Evolutionary conservation across 306 rosid genomes (phyloP).

Genomic region (Echinosophora koreensis): DNA sequence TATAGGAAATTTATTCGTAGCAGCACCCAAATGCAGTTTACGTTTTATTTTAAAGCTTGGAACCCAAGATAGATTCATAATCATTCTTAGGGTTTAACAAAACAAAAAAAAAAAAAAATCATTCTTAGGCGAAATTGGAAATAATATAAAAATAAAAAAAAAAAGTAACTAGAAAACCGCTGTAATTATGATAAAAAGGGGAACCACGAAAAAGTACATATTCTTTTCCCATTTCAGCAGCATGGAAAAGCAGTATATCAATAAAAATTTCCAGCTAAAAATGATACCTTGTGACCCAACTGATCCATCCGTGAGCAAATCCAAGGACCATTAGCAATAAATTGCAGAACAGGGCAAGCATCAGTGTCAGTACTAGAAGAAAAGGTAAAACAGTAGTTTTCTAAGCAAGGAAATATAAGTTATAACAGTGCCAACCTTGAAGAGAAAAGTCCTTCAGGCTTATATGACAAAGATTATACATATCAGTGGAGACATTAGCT

Average conservation of each 20-base stretch:
- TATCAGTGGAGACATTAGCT: slow-evolving; percentile 57
- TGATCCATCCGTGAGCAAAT: slow-evolving; percentile 51
- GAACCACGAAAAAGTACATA: background rate
- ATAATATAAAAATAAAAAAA: background rate
- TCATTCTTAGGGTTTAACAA: too few species aligned
- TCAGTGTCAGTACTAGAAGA: slow-evolving; percentile 41
- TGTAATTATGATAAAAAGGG: background rate
- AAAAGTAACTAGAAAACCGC: slow-evolving; percentile 3
- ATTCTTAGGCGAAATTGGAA: slow-evolving; percentile 13
- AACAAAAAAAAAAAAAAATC: too few species aligned
- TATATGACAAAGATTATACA: slow-evolving; percentile 69
- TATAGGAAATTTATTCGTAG: background rate
- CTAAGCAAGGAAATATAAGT: slow-evolving; percentile 15
- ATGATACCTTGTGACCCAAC: slow-evolving; percentile 66
- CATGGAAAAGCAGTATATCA: slow-evolving; percentile 16
- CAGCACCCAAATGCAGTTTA: background rate
- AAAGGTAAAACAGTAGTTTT: slow-evolving; percentile 24
- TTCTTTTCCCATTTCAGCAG: background rate
- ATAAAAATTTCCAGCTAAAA: background rate
- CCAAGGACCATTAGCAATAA: slow-evolving; percentile 37
- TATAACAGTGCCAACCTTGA: slow-evolving; percentile 63
- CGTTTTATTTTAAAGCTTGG: slow-evolving; percentile 5
- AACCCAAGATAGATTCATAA: background rate
- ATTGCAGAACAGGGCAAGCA: slow-evolving; percentile 37
- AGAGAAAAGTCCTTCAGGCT: slow-evolving; percentile 78